phyloP scores from a whole-genome alignment of 305 asterid genomes.

The Striga hermonthica region DNA sequence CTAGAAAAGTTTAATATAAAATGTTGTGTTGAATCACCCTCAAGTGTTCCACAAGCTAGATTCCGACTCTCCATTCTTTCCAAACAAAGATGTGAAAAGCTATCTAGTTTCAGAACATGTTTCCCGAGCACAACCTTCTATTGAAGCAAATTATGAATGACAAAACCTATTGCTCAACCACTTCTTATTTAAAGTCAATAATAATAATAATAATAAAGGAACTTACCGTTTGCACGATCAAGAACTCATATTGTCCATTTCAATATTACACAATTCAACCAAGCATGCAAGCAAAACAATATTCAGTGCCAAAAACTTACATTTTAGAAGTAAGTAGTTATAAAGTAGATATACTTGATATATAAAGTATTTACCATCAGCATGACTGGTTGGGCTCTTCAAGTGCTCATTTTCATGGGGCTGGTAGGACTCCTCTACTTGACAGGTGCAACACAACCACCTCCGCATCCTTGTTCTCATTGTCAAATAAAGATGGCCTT shows the following conservation, averaged over 20 bases:
- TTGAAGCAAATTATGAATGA: not conserved
- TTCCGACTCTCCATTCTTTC: not conserved
- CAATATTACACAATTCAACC: not conserved
- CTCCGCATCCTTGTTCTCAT: conserved; percentile 83
- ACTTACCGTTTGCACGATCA: conserved; percentile 8
- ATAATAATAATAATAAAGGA: not conserved
- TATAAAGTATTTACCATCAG: conserved; percentile 51
- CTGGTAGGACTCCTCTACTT: conserved; percentile 72
- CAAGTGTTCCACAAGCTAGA: not conserved
- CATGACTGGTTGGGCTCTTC: conserved; percentile 63
- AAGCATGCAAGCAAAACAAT: conserved; percentile 11
- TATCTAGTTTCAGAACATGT: too few species aligned
- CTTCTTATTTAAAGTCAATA: conserved; percentile 13
- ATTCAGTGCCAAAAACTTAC: conserved; percentile 9
- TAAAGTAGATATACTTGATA: not conserved
- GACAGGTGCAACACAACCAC: conserved; percentile 91
- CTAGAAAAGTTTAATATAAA: too few species aligned
- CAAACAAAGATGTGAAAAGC: too few species aligned
- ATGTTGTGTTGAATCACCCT: too few species aligned
- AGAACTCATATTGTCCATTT: conserved; percentile 12
- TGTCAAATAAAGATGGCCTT: conserved; percentile 56
- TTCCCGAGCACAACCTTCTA: too few species aligned
- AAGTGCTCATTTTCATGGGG: conserved; percentile 68
- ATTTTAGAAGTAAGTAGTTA: conserved; percentile 11
- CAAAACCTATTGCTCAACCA: conserved; percentile 1